phyloP scores from a whole-genome alignment of 164 flowering plant genomes.

The Vitis riparia region DNA sequence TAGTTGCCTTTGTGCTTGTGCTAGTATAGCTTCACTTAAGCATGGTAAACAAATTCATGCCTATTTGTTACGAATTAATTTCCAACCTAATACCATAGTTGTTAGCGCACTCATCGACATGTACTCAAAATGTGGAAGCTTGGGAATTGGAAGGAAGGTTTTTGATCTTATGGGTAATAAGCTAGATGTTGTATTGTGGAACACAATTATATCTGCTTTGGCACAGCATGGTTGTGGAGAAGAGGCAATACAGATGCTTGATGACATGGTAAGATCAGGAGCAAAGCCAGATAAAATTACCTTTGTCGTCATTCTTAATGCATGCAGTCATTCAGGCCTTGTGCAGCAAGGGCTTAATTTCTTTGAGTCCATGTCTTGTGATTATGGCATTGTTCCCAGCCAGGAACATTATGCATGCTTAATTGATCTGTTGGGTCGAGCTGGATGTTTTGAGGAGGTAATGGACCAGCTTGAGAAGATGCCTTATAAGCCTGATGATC shows the following conservation, averaged over 20 bases:
- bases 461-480: constrained; percentile 39
- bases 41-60: constrained; percentile 77
- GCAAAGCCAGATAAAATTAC: constrained; percentile 52
- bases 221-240: constrained; percentile 70
- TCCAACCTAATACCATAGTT: constrained; percentile 63
- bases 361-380: constrained; percentile 45
- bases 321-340: constrained; percentile 69
- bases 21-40: constrained; percentile 43
- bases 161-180: constrained; percentile 42
- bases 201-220: constrained; percentile 71
- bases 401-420: constrained; percentile 73
- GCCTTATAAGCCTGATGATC: constrained; percentile 46
- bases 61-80: constrained; percentile 41
- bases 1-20: constrained; percentile 71
- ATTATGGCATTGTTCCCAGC: constrained; percentile 46
- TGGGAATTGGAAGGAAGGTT: constrained; percentile 37
- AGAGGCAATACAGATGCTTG: constrained; percentile 44
- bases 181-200: constrained; percentile 59
- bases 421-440: constrained; percentile 63
- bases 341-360: constrained; percentile 51
- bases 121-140: constrained; percentile 73
- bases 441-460: constrained; percentile 51
- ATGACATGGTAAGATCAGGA: constrained; percentile 46
- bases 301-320: constrained; percentile 55
- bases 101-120: constrained; percentile 71